phyloP scores from a whole-genome alignment of 1,284 basidiomycete genomes.

The Microbotryum lychnidis-dioicae region DNA sequence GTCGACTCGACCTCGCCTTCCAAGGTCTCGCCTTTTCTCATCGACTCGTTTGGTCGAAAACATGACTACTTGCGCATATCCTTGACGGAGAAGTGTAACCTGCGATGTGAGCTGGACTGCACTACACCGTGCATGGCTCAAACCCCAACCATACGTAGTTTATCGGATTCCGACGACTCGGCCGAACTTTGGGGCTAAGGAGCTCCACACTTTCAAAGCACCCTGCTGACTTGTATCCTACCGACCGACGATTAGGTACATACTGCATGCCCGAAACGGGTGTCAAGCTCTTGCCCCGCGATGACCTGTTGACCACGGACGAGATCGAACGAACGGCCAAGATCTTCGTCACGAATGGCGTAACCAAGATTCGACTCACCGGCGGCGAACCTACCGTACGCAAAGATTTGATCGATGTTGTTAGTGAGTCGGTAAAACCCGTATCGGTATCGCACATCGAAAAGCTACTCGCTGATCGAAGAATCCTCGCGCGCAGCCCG shows the following conservation, averaged over 20 bases:
- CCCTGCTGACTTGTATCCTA: not conserved
- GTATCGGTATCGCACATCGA: too few relatives aligned
- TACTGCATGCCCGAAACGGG: slow-evolving; percentile 87
- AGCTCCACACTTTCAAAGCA: not conserved
- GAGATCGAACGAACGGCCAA: slow-evolving; percentile 66
- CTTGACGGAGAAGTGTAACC: slow-evolving; percentile 75
- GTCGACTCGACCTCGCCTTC: slow-evolving; percentile 4
- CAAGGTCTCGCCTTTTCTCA: slow-evolving; percentile 28
- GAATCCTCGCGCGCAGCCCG: slow-evolving; percentile 12
- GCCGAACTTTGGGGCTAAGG: not conserved
- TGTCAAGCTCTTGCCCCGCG: slow-evolving; percentile 61
- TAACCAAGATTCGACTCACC: slow-evolving; percentile 77
- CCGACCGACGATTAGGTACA: slow-evolving; percentile 50
- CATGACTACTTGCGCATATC: slow-evolving; percentile 81
- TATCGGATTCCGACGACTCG: not conserved
- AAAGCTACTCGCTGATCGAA: not conserved
- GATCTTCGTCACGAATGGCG: slow-evolving; percentile 66
- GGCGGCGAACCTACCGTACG: slow-evolving; percentile 82
- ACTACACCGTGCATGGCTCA: not conserved
- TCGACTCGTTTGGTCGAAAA: slow-evolving; percentile 55
- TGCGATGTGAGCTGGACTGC: slow-evolving; percentile 55
- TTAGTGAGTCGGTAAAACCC: slow-evolving; percentile 46
- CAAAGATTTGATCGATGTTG: slow-evolving; percentile 64
- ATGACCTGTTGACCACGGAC: slow-evolving; percentile 61
- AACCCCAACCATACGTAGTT: not conserved